Conservation (phyloP, 805 yeast species). For the Tetrapisispora taiwanensis region DNA sequence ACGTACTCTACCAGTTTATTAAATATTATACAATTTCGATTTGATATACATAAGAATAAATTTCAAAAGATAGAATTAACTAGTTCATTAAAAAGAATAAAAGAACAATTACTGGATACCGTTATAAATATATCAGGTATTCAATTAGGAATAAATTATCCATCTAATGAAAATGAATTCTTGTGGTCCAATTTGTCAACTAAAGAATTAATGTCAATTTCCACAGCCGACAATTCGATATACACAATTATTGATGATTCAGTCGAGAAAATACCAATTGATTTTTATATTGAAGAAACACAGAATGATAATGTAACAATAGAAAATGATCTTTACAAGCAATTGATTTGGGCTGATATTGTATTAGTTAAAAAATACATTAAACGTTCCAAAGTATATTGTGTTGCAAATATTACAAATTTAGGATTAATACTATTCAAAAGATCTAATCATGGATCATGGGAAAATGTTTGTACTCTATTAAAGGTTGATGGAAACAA, state of each 20-base stretch:
- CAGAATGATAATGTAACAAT: not conserved
- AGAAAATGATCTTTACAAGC: not conserved
- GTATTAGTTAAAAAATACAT: constrained; percentile 11
- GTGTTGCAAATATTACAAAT: constrained; percentile 11
- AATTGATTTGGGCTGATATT: constrained; percentile 9
- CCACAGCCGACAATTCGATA: constrained; percentile 10
- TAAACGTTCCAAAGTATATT: constrained; percentile 6
- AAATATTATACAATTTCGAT: constrained; percentile 8
- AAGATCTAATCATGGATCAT: constrained; percentile 13
- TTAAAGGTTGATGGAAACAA: constrained; percentile 6
- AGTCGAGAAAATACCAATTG: constrained; percentile 5
- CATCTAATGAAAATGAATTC: not conserved
- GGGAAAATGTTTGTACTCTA: constrained; percentile 11
- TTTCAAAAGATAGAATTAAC: constrained; percentile 5
- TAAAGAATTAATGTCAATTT: constrained; percentile 2
- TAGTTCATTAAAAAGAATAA: not conserved
- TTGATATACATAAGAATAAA: constrained; percentile 2
- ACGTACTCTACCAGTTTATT: constrained; percentile 13
- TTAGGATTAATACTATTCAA: constrained; percentile 15
- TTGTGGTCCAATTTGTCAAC: constrained; percentile 1
- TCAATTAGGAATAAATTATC: not conserved
- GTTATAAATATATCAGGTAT: constrained; percentile 3
- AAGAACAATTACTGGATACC: constrained; percentile 4
- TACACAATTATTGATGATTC: constrained; percentile 5
- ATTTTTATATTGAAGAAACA: not conserved